Evolutionary conservation across 306 rosid genomes (phyloP), one percentile per base, ranked within the genome.

Genomic region (Casuarina equisetifolia): DNA sequence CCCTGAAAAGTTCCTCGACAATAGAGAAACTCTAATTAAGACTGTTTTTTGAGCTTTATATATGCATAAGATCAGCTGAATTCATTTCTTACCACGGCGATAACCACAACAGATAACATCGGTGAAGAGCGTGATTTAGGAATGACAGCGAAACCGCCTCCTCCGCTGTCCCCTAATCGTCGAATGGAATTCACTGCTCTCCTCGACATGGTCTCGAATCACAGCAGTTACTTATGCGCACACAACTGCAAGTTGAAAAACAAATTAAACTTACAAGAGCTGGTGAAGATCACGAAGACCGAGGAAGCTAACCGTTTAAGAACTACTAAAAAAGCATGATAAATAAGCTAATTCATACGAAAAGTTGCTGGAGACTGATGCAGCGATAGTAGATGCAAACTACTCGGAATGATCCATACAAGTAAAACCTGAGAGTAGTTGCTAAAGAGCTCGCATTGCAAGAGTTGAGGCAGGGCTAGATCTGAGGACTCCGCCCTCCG

Each of bases 91-190:
- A 91, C 91, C 84, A 87, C 50, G 46, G 82, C 61, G 19, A 89
- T 43, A 44, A 91, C 78, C 2, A 70, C 86, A 79, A 89, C 19
- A 17, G 88, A 74, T 74, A 89, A 74, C 79, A 89, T 48, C 39
- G 93, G 89, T 15, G 92, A 83, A 3, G 90, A 74, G 76, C 71
- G 78, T 4, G 91, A 76, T 76, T 89, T 91, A 15, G 88, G 78
- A 59, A 57, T 61, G 50, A 86, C 76, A 70, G 86, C 71, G 59
- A 86, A 61, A 79, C 81, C 83, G 74, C 87, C 82, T 51, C 86
- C 88, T 38, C 86, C 88, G 38, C 62, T 45, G 6, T 89, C 93
- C 6, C 90, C 93, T 16, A 86, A 76, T 70, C 96, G 79, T 69
- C 93, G 79, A 70, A 89, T 70, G 51, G 85, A 76, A 81, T 74